A percentile compares a stretch with the other conserved stretches of the same genome.
phyloP scores from a whole-genome alignment of 441 rosid genomes.

The Erysimum pusillum region DNA sequence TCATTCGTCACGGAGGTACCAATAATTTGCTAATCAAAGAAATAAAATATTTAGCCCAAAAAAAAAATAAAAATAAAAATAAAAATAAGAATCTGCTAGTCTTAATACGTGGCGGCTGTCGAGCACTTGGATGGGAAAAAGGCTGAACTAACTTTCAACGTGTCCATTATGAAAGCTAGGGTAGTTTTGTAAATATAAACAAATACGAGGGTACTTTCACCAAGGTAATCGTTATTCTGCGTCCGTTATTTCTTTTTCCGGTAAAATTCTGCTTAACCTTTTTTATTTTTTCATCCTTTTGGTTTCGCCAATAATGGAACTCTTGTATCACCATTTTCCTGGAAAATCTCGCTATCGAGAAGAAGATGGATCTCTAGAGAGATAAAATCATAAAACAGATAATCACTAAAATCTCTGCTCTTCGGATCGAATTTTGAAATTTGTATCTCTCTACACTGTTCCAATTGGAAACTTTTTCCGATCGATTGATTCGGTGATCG shows the following conservation, averaged over 20 bases:
- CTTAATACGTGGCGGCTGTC: conserved; percentile 10
- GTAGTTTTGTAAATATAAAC: not conserved
- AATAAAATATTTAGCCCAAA: too few relatives aligned
- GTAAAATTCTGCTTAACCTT: conserved; percentile 3
- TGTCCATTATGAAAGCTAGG: not conserved
- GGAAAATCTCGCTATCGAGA: conserved; percentile 24
- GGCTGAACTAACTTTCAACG: conserved; percentile 13
- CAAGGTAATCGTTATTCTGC: conserved; percentile 39
- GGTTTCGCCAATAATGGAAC: conserved; percentile 39
- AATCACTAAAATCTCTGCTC: conserved; percentile 24
- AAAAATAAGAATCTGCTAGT: not conserved
- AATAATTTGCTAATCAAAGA: not conserved
- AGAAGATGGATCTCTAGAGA: conserved; percentile 3
- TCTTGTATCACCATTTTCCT: conserved; percentile 32
- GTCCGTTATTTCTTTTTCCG: not conserved
- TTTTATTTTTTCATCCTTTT: not conserved
- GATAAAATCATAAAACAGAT: not conserved
- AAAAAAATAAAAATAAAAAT: too few relatives aligned
- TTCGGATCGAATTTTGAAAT: not conserved
- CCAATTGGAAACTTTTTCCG: not conserved
- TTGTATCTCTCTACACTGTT: not conserved
- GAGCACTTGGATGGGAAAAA: not conserved
- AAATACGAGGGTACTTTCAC: conserved; percentile 13
- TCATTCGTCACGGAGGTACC: not conserved
- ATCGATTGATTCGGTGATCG: conserved; percentile 19